phyloP scores from a whole-genome alignment of 495 filamentous ascomycete genomes.

The Daldinia decipiens region DNA sequence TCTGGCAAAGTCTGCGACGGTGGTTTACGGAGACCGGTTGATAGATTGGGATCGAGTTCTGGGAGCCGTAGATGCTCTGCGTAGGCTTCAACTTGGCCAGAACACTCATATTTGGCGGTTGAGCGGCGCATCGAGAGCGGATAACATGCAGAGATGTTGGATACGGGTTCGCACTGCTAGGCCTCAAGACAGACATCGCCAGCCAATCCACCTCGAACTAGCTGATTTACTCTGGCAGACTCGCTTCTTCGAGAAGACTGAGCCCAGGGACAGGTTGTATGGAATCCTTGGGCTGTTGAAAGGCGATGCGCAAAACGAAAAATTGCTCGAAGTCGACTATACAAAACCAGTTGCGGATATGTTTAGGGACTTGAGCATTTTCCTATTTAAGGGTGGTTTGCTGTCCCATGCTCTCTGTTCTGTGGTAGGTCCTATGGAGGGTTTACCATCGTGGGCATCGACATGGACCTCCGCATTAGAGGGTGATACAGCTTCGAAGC shows the following conservation, averaged over 20 bases:
- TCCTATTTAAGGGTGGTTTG: slow-evolving; percentile 17
- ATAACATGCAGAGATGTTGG: slow-evolving; percentile 19
- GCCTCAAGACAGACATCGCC: neutral
- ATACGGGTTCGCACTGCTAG: neutral
- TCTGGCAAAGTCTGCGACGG: slow-evolving; percentile 14
- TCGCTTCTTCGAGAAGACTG: slow-evolving; percentile 15
- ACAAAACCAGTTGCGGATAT: slow-evolving; percentile 20
- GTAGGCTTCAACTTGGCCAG: slow-evolving; percentile 20
- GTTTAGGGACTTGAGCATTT: slow-evolving; percentile 22
- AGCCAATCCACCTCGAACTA: slow-evolving; percentile 9
- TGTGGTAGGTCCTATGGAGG: slow-evolving; percentile 9
- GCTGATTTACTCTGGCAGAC: slow-evolving; percentile 26
- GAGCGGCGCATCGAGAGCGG: slow-evolving; percentile 8
- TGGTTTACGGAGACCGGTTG: slow-evolving; percentile 13
- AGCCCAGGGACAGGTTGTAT: slow-evolving; percentile 23
- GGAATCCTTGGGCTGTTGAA: slow-evolving; percentile 20
- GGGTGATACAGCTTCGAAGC: slow-evolving; percentile 13
- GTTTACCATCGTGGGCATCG: slow-evolving; percentile 24
- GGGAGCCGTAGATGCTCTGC: slow-evolving; percentile 13
- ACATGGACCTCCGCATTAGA: slow-evolving; percentile 9
- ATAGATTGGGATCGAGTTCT: slow-evolving; percentile 20
- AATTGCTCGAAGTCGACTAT: slow-evolving; percentile 23
- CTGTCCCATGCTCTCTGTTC: slow-evolving; percentile 21
- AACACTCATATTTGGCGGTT: slow-evolving; percentile 25
- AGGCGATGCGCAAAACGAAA: neutral